Evolutionary conservation across 2,329 filamentous ascomycete genomes (phyloP), one percentile per base, ranked within the genome.

Genomic region (Alternaria sp.): DNA sequence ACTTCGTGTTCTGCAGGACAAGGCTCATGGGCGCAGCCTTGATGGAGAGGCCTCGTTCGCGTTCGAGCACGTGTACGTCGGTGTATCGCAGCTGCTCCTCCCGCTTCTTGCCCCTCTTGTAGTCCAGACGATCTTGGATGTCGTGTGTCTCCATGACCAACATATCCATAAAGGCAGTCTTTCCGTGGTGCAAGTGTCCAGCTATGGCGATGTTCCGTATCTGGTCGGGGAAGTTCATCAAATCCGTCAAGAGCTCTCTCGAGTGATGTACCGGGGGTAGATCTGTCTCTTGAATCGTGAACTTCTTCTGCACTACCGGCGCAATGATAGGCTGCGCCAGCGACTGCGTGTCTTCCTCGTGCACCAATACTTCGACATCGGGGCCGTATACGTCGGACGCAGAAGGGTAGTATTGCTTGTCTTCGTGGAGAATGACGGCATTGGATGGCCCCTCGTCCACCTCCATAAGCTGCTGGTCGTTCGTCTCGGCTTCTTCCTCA

Each of bases 361-460:
- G 92, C 40, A 99, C 95, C 80, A 97, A 83, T 2, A 95, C 96
- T 82, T 99, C 96, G 73, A 99, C 96, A 81, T 96, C 94, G 72
- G 90, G 87, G 56, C 96, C 96, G 79, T 98, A 99, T 45, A 97
- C 90, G 80, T 99, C 96, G 77, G 95, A 90, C 60, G 96, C 96
- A n/a, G 94, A 97, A 28, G 96, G 96, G 78, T 99, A 99, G 81
- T 99, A 99, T 79, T 98, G 96, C 81, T 99, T 99, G 83, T 99
- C 96, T 85, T 99, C 96, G 82, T 99, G 96, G 49, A 99, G 87
- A 61, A 99, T 88, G n/a, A 99, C 93, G 55, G 96, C 95, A 80
- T 98, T 99, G 6, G 94, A 97, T 4, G 95, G 92, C 13, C 92
- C 93, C 52, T 94, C 91, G 77, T 98, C 95, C 46, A 98, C 83